Base-by-base conservation (phyloP, 148 eudicot genomes). In the Arctostaphylos glauca region DNA sequence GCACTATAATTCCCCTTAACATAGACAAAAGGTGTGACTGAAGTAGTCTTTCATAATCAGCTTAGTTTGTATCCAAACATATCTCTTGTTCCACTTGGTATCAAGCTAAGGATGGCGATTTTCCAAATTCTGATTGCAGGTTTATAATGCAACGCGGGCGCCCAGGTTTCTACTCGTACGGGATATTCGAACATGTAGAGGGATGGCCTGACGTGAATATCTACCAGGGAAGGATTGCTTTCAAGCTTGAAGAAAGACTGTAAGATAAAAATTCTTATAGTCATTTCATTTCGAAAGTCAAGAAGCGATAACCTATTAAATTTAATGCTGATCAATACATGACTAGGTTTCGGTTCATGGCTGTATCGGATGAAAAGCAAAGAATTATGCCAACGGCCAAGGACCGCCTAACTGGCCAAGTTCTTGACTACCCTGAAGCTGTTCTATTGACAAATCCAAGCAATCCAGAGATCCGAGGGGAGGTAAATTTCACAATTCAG, bases 151-250 rank as follows among this genome's bases (percentile, higher is more conserved):
- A 87, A 16, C 87, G 92, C 0, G 96, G 92, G 43, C 78, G 81
- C 79, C 84, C 92, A 4, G 98, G 98, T 8, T 92, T 92, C 77
- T 93, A 95, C 74, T 83, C 92, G 5, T 95, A 95, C 59, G 92
- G 90, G 53, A 89, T 92, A 79, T 84, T 90, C 9, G 87, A 90
- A 53, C 94, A 88, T 8, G 52, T 70, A 48, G 10, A 84, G 46
- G 94, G 90, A 48, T 85, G 84, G 89, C 89, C 91, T 21, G 80
- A 81, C 43, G 6, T 87, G 1, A 60, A 56, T 3, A 81, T 93
- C 44, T 86, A 85, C 74, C 88, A 93, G 83, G 89, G 89, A 21
- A 88, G 98, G 66, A 81, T 92, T 38, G 93, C 86, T 13, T 89
- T 85, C 82, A 95, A 95, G 87, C 95, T 93, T 64, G 83, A 84